phyloP scores from a whole-genome alignment of 1,284 basidiomycete species.

The Mrakiaceae sp. region DNA sequence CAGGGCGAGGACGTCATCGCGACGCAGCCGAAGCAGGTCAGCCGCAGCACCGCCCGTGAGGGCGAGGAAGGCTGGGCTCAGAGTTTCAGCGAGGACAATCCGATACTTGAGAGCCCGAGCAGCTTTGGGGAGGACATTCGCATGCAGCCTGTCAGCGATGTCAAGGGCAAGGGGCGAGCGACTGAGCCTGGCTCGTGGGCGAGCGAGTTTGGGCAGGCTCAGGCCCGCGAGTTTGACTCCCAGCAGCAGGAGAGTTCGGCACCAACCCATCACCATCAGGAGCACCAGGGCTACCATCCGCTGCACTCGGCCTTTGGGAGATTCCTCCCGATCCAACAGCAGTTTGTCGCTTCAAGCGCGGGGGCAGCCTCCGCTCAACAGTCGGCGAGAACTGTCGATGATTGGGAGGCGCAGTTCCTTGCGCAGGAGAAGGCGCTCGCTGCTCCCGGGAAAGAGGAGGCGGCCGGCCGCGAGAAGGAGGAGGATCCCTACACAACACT shows the following conservation, averaged over 20 bases:
- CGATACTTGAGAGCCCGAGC: not conserved
- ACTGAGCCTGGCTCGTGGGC: not conserved
- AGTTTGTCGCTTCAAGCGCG: too few relatives aligned
- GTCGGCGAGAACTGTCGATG: too few relatives aligned
- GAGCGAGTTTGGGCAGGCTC: too few relatives aligned
- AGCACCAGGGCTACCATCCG: not conserved
- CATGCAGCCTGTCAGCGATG: not conserved
- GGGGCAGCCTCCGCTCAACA: too few relatives aligned
- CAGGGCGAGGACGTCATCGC: constrained; percentile 7
- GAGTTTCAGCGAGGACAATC: not conserved
- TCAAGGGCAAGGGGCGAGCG: constrained; percentile 9
- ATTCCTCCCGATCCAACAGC: too few relatives aligned
- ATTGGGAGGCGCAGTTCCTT: too few relatives aligned
- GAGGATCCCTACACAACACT: not conserved
- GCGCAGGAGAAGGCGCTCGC: too few relatives aligned
- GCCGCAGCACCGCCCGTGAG: not conserved
- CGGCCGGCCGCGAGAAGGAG: not conserved
- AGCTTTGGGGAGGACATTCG: not conserved
- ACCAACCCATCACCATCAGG: not conserved
- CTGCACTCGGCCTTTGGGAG: not conserved
- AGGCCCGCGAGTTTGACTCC: not conserved
- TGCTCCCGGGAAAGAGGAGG: too few relatives aligned
- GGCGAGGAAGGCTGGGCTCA: constrained; percentile 17
- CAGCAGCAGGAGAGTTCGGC: not conserved
- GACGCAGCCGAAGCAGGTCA: not conserved